Base-by-base conservation (phyloP, 78 protist genomes). In the Pelomyxa schiedti region DNA sequence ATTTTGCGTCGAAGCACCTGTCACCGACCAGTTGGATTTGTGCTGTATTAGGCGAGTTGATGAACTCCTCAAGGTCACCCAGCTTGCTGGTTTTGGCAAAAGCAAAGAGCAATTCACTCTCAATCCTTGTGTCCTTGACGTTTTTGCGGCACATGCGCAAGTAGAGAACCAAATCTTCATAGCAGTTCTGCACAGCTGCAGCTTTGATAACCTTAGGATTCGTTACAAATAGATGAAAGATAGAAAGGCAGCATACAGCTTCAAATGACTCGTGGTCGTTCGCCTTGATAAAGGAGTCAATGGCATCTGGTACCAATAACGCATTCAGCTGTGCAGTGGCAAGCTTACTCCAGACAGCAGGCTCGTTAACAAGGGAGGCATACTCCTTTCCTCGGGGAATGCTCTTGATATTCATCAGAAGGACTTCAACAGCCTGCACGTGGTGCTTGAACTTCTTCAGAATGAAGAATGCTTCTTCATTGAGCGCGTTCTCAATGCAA, bases 391-490 rank as follows among this genome's bases (percentile, higher is more conserved):
- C 99, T 30, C 99, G 87, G 42, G 88, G 91, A 22, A 97, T 71
- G 41, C 69, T 41, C 37, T 67, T n/a, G 43, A 93, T 82, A 84
- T 97, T 24, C 8, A 93, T 75, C 65, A 97, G 53, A 22, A 97
- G 92, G 35, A 97, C 99, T 42, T 92, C 71, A 67, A 93, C 74
- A n/a, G 99, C 99, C 68, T 42, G 83, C 22, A 69, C 82, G 81
- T 94, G 78, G 80, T 88, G 83, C 39, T 82, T 84, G 80, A 81
- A 87, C 89, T 94, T 96, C 88, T 93, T 85, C 94, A 89, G 95
- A 86, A 97, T 88, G 47, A 87, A 80, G 83, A 97, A 97, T 9
- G 99, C 99, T 75, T 96, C 99, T 80, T 98, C 99, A 80, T 42
- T 94, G 53, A 95, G 87, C 53, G 66, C 94, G 39, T 74, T 4